Evolutionary conservation across 805 yeast species (phyloP).

Genomic region (Wickerhamomyces hampshirensis): DNA sequence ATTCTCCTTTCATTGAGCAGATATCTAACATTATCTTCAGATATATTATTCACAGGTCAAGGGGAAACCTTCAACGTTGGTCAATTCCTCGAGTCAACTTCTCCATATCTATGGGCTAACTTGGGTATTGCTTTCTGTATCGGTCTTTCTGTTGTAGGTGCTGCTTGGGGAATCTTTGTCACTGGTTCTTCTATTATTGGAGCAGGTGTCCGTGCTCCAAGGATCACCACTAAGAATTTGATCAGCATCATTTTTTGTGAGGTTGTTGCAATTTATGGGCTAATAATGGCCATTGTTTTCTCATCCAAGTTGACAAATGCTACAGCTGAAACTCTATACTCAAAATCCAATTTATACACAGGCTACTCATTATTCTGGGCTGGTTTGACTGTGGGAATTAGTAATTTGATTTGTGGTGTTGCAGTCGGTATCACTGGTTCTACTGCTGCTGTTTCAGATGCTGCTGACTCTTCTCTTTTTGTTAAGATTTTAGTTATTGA

Average conservation of each 20-base stretch:
- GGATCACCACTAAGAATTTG: constrained; percentile 94
- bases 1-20: too few species aligned
- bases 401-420: constrained; percentile 93
- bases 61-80: constrained; percentile 94
- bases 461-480: constrained; percentile 91
- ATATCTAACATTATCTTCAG: constrained; percentile 9
- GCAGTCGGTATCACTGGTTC: constrained; percentile 98
- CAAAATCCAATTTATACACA: constrained; percentile 87
- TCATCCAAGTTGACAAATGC: constrained; percentile 81
- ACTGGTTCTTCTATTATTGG: constrained; percentile 94
- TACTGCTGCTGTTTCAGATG: constrained; percentile 97
- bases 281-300: constrained; percentile 96
- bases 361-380: constrained; percentile 98
- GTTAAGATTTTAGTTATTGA: constrained; percentile 96
- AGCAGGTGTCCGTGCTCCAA: constrained; percentile 97
- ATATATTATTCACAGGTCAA: constrained; percentile 73
- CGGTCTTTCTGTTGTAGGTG: constrained; percentile 93
- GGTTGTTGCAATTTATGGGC: constrained; percentile 97
- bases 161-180: constrained; percentile 98
- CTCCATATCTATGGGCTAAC: constrained; percentile 97
- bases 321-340: constrained; percentile 51
- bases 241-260: constrained; percentile 98
- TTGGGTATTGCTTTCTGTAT: constrained; percentile 88
- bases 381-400: constrained; percentile 89
- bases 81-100: constrained; percentile 71